Evolutionary conservation across 1,139 yeast species (phyloP).

Genomic region (Eremothecium gossypii): DNA sequence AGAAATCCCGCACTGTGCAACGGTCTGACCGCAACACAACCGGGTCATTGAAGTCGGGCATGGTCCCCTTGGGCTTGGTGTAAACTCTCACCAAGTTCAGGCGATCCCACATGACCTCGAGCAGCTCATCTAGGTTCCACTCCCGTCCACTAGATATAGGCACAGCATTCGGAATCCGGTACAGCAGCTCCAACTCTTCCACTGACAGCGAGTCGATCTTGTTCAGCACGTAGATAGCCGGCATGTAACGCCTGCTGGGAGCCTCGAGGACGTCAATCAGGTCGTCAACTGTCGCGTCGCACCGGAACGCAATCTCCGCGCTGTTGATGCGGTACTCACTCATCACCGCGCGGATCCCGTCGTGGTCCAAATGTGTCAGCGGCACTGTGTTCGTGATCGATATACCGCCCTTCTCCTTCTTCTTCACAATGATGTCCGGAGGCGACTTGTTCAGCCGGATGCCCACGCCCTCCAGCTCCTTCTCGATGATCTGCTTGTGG

Average conservation of each 20-base stretch:
- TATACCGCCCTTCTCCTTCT: constrained; percentile 92
- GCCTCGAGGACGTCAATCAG: constrained; percentile 90
- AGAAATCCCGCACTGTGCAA: constrained; percentile 86
- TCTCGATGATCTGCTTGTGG: constrained; percentile 87
- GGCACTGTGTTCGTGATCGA: constrained; percentile 91
- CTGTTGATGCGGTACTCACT: constrained; percentile 88
- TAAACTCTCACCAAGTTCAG: constrained; percentile 86
- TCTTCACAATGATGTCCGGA: constrained; percentile 83
- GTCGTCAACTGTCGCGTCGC: constrained; percentile 97
- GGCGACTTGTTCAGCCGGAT: constrained; percentile 85
- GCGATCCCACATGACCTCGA: constrained; percentile 91
- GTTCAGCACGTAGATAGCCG: constrained; percentile 88
- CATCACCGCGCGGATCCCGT: constrained; percentile 93
- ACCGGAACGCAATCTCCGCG: constrained; percentile 93
- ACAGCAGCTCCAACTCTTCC: constrained; percentile 81
- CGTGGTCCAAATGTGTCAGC: constrained; percentile 79
- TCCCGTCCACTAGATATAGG: constrained; percentile 94
- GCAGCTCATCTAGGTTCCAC: constrained; percentile 92
- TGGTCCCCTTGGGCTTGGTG: constrained; percentile 90
- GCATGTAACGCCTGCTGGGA: constrained; percentile 82
- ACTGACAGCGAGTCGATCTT: constrained; percentile 91
- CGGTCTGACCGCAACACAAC: constrained; percentile 78
- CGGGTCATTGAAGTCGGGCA: constrained; percentile 92
- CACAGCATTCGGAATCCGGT: constrained; percentile 91
- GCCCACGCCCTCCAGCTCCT: constrained; percentile 95